A percentile compares a stretch with the other conserved stretches of the same genome.
These are phyloP conservation scores for Podaxis sp. DNA, from an alignment of 768 basidiomycete genomes.

Conservation along the genomic window DNA sequence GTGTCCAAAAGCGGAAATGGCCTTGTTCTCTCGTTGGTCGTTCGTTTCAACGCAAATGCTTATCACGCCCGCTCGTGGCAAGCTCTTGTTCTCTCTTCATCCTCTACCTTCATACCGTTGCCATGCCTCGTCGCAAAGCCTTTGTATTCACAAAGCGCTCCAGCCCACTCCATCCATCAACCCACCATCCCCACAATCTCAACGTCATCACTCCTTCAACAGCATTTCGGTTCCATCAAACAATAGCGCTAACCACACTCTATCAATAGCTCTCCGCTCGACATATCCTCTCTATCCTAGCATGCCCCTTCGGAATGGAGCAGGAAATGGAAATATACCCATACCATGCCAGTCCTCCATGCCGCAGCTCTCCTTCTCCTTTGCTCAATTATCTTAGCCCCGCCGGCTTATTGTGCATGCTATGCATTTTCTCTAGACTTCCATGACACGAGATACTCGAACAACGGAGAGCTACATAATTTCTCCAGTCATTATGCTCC, in stretches of 20 bases:
- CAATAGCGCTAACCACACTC: background rate
- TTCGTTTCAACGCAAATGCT: conserved; percentile 22
- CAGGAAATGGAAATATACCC: background rate
- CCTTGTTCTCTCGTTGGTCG: conserved; percentile 30
- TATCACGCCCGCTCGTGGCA: conserved; percentile 11
- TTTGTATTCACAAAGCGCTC: background rate
- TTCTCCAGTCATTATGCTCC: background rate
- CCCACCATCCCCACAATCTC: background rate
- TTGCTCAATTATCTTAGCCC: background rate
- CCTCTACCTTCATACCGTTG: conserved; percentile 11
- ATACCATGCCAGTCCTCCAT: background rate
- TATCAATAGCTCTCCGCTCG: background rate
- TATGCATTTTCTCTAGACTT: background rate
- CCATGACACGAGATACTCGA: background rate
- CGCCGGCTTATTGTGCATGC: background rate
- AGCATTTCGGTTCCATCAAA: background rate
- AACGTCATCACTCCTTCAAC: background rate
- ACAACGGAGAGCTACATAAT: background rate
- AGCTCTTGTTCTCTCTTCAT: conserved; percentile 16
- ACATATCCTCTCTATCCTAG: background rate
- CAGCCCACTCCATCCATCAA: background rate
- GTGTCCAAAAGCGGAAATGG: conserved; percentile 21
- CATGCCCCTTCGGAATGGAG: background rate
- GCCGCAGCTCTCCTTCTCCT: background rate
- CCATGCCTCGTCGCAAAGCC: background rate